A percentile compares a stretch with the other conserved stretches of the same genome.
phyloP scores from a whole-genome alignment of 768 basidiomycete species.

The Mycena belliarum region DNA sequence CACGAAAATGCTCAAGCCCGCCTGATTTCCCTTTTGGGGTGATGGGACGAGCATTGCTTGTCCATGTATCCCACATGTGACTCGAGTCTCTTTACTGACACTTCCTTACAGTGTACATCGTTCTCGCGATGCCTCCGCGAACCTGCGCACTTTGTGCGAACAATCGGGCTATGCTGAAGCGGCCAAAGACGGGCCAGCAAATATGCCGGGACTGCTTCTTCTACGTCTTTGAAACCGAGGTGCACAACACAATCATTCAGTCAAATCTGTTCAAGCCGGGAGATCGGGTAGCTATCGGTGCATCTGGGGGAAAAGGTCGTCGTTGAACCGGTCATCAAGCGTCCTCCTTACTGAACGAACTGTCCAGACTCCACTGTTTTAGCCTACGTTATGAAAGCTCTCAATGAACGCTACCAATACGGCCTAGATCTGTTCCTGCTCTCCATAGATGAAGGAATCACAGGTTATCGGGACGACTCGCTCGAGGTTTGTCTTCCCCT shows the following conservation, averaged over 20 bases:
- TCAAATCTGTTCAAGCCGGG: slow-evolving; percentile 83
- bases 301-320: slow-evolving; percentile 96
- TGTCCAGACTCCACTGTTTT: slow-evolving; percentile 91
- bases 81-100: neutral
- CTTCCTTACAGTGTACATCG: neutral
- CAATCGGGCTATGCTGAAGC: slow-evolving; percentile 82
- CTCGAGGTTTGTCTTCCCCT: slow-evolving; percentile 59
- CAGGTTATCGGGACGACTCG: slow-evolving; percentile 96
- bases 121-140: slow-evolving; percentile 68
- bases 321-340: neutral
- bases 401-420: slow-evolving; percentile 94
- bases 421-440: slow-evolving; percentile 88
- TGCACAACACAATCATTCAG: slow-evolving; percentile 92
- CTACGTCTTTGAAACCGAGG: slow-evolving; percentile 96
- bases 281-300: slow-evolving; percentile 95
- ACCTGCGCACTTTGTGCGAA: slow-evolving; percentile 76
- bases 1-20: too few species aligned
- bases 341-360: neutral
- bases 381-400: slow-evolving; percentile 93
- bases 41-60: neutral
- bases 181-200: slow-evolving; percentile 97
- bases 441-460: slow-evolving; percentile 98
- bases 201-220: slow-evolving; percentile 97
- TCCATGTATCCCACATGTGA: neutral
- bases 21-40: neutral